Evolutionary conservation across 208 protist genomes (phyloP).

Genomic region (Crithidia expoeki): DNA sequence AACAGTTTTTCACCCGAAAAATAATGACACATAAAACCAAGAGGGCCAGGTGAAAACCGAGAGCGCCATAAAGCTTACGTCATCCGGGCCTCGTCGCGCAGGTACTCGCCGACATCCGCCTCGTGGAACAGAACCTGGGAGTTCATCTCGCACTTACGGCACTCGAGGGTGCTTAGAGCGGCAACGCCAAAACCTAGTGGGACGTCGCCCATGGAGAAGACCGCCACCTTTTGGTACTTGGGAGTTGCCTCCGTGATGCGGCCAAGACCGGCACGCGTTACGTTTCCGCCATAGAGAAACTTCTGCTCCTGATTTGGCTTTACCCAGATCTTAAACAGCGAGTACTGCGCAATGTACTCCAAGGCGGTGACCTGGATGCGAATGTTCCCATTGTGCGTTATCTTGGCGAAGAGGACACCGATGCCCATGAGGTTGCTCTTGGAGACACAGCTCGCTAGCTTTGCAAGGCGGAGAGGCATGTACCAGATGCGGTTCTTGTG

Average conservation of each 20-base stretch:
- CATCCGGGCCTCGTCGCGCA: constrained; percentile 96
- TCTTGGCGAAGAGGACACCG: constrained; percentile 89
- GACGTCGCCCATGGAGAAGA: constrained; percentile 98
- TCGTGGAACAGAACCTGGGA: constrained; percentile 97
- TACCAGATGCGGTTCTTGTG: constrained; percentile 94
- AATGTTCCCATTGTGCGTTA: constrained; percentile 91
- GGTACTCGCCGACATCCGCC: constrained; percentile 98
- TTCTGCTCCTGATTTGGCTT: constrained; percentile 99
- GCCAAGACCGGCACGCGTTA: constrained; percentile 97
- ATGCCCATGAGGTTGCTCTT: constrained; percentile 92
- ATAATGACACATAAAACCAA: not conserved
- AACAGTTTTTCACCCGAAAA: too few species aligned
- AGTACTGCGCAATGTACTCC: constrained; percentile 93
- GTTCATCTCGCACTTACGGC: constrained; percentile 96
- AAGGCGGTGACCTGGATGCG: constrained; percentile 90
- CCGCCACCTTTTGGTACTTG: constrained; percentile 97
- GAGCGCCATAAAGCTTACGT: constrained; percentile 46
- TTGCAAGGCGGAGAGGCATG: constrained; percentile 82
- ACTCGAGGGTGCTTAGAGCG: constrained; percentile 96
- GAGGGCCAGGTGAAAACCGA: not conserved
- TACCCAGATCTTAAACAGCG: constrained; percentile 98
- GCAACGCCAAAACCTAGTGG: constrained; percentile 98
- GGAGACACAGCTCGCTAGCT: constrained; percentile 86
- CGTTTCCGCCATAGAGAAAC: constrained; percentile 99
- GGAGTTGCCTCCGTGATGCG: constrained; percentile 98